Evolutionary conservation across 257 asterid genomes (phyloP).

Genomic region (Sherardia arvensis): DNA sequence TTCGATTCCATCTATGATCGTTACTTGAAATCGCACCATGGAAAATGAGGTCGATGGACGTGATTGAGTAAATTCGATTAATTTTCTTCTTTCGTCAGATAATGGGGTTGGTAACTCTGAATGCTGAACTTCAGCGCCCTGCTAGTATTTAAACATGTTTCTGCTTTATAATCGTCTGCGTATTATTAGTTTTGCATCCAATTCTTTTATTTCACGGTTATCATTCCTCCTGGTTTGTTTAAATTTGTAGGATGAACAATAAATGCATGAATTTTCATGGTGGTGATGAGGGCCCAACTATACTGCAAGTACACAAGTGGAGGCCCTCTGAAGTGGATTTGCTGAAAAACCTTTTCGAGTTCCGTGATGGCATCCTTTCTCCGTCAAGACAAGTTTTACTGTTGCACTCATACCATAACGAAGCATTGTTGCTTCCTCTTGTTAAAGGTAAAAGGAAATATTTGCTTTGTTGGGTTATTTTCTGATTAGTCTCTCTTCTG

Average conservation of each 20-base stretch:
- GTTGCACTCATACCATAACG: conserved; percentile 50
- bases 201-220: neutral
- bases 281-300: conserved; percentile 44
- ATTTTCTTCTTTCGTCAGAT: neutral
- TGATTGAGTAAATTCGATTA: neutral
- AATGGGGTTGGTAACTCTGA: neutral
- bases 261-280: conserved; percentile 19
- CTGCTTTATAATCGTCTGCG: too few species aligned
- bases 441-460: conserved; percentile 43
- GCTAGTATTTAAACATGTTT: neutral
- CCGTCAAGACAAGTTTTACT: conserved; percentile 63
- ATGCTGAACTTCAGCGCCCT: neutral
- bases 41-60: neutral
- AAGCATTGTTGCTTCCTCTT: conserved; percentile 68
- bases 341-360: conserved; percentile 41
- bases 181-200: neutral
- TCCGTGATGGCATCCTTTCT: conserved; percentile 78
- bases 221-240: neutral
- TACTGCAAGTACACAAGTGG: conserved; percentile 85
- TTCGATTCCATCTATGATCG: neutral
- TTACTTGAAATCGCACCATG: neutral
- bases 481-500: conserved; percentile 9
- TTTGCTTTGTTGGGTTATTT: conserved; percentile 2
- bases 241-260: neutral
- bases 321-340: conserved; percentile 53